These are phyloP conservation scores for Trametes elegans DNA, from an alignment of 768 basidiomycete species.

Conservation along the genomic window DNA sequence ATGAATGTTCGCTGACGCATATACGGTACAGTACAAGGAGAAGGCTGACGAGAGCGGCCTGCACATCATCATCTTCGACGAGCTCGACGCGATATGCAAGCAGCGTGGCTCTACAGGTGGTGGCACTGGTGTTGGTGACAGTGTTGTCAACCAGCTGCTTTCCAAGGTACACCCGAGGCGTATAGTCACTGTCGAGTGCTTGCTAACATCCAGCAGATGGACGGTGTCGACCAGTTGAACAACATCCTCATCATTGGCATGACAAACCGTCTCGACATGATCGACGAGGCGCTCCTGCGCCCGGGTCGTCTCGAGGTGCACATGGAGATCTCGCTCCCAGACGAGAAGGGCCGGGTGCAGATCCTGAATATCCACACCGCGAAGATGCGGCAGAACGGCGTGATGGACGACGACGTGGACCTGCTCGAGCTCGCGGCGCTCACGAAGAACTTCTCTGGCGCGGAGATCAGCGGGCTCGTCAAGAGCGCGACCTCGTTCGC, in stretches of 20 bases:
- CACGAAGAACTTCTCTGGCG: conserved; percentile 98
- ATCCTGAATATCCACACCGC: conserved; percentile 94
- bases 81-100: conserved; percentile 97
- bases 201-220: conserved; percentile 62
- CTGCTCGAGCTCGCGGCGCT: conserved; percentile 72
- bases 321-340: conserved; percentile 98
- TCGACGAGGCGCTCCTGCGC: conserved; percentile 95
- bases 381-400: conserved; percentile 89
- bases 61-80: conserved; percentile 99
- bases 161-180: conserved; percentile 68
- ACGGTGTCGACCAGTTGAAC: conserved; percentile 97
- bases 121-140: conserved; percentile 98
- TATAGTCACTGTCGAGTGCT: neutral
- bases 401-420: conserved; percentile 87
- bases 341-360: conserved; percentile 88
- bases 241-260: conserved; percentile 99
- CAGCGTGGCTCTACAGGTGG: conserved; percentile 91
- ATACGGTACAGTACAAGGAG: conserved; percentile 77
- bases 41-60: conserved; percentile 96
- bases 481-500: conserved; percentile 99
- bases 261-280: conserved; percentile 99
- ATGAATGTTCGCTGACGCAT: neutral
- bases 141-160: conserved; percentile 95
- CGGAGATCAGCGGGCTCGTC: conserved; percentile 92
- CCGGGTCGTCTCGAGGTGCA: conserved; percentile 99